phyloP scores from a whole-genome alignment of 2,329 filamentous ascomycete genomes.

The Paraphoma sp. region DNA sequence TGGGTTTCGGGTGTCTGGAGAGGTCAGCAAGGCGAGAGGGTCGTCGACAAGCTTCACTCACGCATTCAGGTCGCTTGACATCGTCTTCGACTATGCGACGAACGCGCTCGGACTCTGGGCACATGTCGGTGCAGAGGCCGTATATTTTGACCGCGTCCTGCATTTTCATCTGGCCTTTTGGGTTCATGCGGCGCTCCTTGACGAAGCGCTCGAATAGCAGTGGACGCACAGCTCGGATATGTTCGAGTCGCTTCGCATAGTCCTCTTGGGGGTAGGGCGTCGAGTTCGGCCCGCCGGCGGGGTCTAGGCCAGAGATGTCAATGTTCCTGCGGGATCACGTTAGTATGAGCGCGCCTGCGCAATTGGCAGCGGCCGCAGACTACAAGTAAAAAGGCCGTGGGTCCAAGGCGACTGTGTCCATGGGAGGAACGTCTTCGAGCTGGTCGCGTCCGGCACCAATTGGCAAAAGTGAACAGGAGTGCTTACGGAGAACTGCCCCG shows the following conservation, averaged over 20 bases:
- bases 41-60: slow-evolving; percentile 34
- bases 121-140: slow-evolving; percentile 69
- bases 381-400: not conserved
- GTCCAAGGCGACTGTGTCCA: not conserved
- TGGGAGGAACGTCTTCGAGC: not conserved
- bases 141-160: slow-evolving; percentile 67
- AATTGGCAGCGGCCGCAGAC: slow-evolving; percentile 10
- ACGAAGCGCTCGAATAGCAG: slow-evolving; percentile 49
- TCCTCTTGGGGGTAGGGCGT: slow-evolving; percentile 32
- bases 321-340: slow-evolving; percentile 16
- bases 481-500: slow-evolving; percentile 16
- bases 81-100: slow-evolving; percentile 68
- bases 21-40: slow-evolving; percentile 1
- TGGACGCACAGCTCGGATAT: slow-evolving; percentile 50
- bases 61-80: slow-evolving; percentile 66
- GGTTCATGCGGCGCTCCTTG: slow-evolving; percentile 50
- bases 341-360: slow-evolving; percentile 32
- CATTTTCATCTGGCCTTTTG: slow-evolving; percentile 64
- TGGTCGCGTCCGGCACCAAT: not conserved
- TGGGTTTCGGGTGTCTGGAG: slow-evolving; percentile 39
- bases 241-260: slow-evolving; percentile 29
- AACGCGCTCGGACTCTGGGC: slow-evolving; percentile 67
- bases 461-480: slow-evolving; percentile 6
- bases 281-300: slow-evolving; percentile 18
- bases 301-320: slow-evolving; percentile 5